phyloP scores from a whole-genome alignment of 768 basidiomycete genomes.

The Serendipita sp. region DNA sequence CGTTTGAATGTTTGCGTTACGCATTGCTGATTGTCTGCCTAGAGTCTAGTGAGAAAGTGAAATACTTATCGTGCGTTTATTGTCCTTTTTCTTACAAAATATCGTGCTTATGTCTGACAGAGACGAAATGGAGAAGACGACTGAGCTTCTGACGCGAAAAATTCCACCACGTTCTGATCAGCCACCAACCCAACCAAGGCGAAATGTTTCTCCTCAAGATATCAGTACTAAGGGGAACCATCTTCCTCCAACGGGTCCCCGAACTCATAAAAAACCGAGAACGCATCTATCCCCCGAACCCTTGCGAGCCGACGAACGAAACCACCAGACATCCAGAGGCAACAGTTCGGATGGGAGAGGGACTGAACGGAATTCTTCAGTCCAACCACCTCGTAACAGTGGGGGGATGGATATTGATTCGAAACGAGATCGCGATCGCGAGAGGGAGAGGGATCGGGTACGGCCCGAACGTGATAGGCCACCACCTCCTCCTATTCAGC shows the following conservation, averaged over 20 bases:
- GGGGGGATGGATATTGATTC: slow-evolving; percentile 18
- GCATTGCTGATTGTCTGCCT: slow-evolving; percentile 2
- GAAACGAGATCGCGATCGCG: slow-evolving; percentile 20
- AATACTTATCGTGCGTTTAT: slow-evolving; percentile 49
- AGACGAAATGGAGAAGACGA: slow-evolving; percentile 52
- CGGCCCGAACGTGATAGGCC: background rate
- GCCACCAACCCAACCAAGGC: slow-evolving; percentile 25
- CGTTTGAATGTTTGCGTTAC: background rate
- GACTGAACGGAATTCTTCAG: slow-evolving; percentile 18
- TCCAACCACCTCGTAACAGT: slow-evolving; percentile 27
- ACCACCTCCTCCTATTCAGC: slow-evolving; percentile 8
- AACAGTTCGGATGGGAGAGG: too few relatives aligned
- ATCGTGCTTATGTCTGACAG: slow-evolving; percentile 24
- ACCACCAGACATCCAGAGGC: too few relatives aligned
- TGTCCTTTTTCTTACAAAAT: slow-evolving; percentile 6
- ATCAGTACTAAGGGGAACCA: slow-evolving; percentile 24
- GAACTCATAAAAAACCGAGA: slow-evolving; percentile 58
- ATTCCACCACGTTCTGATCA: background rate
- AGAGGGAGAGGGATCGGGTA: slow-evolving; percentile 17
- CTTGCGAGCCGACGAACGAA: slow-evolving; percentile 15
- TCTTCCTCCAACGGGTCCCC: slow-evolving; percentile 51
- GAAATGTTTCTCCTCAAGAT: slow-evolving; percentile 18
- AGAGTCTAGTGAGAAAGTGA: slow-evolving; percentile 69
- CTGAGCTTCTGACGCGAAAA: background rate
- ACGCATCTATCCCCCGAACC: slow-evolving; percentile 20